Percentiles rank a stretch among this genome's conserved stretches.
Conservation (phyloP, 2,329 filamentous ascomycete genomes). For the Macrophomina tecta region DNA sequence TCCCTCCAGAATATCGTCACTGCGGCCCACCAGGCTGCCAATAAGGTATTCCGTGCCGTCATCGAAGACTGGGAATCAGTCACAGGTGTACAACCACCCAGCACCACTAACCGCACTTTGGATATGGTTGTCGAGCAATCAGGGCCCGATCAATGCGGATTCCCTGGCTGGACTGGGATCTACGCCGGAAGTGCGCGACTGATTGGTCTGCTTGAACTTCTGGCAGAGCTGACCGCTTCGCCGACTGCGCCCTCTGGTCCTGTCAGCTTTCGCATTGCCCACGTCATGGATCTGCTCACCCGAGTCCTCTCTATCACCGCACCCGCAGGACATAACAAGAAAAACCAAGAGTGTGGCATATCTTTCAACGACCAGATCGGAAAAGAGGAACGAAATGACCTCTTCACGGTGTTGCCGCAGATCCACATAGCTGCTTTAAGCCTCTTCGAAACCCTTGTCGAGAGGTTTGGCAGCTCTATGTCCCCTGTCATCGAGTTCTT, state of each 20-base stretch:
- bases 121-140: slow-evolving; percentile 46
- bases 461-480: slow-evolving; percentile 64
- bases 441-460: slow-evolving; percentile 63
- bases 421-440: slow-evolving; percentile 75
- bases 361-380: slow-evolving; percentile 71
- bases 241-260: slow-evolving; percentile 64
- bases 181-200: slow-evolving; percentile 74
- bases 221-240: slow-evolving; percentile 68
- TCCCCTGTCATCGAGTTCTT: slow-evolving; percentile 67
- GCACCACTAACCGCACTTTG: slow-evolving; percentile 37
- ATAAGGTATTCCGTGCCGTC: slow-evolving; percentile 78
- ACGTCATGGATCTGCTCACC: slow-evolving; percentile 71
- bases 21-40: slow-evolving; percentile 72
- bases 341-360: slow-evolving; percentile 44
- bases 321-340: slow-evolving; percentile 46
- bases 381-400: slow-evolving; percentile 79
- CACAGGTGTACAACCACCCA: slow-evolving; percentile 47
- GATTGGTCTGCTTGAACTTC: slow-evolving; percentile 66
- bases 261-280: slow-evolving; percentile 71
- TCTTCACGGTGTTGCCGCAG: slow-evolving; percentile 75
- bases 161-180: slow-evolving; percentile 79
- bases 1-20: slow-evolving; percentile 67
- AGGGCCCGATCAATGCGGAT: slow-evolving; percentile 51
- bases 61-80: slow-evolving; percentile 81
- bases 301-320: slow-evolving; percentile 71